Percentiles rank a stretch among this genome's conserved stretches.
phyloP scores from a whole-genome alignment of 2,329 filamentous ascomycete genomes.

The Talaromyces piceae region DNA sequence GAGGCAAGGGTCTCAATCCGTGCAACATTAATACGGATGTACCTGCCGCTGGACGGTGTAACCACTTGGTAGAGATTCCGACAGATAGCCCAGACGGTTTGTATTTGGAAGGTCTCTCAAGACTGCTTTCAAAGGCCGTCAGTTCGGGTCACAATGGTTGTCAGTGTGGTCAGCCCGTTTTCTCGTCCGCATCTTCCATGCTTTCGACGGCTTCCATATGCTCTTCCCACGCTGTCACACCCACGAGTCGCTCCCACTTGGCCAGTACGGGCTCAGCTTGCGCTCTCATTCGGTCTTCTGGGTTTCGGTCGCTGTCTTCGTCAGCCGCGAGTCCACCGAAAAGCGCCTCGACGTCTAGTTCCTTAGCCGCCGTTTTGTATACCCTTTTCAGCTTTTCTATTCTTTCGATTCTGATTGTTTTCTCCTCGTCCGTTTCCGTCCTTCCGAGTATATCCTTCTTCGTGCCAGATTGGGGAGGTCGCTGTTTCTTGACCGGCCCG shows the following conservation, averaged over 20 bases:
- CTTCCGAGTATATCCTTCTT: background rate
- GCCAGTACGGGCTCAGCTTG: conserved; percentile 25
- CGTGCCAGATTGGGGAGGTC: conserved; percentile 13
- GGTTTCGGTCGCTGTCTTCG: conserved; percentile 17
- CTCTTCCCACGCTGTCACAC: conserved; percentile 31
- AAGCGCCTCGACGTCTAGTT: conserved; percentile 55
- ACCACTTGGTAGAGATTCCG: too few species aligned
- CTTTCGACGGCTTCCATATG: conserved; percentile 31
- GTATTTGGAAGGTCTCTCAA: too few species aligned
- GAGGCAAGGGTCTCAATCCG: too few species aligned
- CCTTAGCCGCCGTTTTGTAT: conserved; percentile 44
- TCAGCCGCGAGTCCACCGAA: conserved; percentile 41
- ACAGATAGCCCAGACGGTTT: too few species aligned
- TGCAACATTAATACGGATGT: too few species aligned
- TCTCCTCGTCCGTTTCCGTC: background rate
- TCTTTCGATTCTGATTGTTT: conserved; percentile 28
- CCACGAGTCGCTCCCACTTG: conserved; percentile 25
- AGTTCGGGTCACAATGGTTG: too few species aligned
- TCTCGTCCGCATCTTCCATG: conserved; percentile 18
- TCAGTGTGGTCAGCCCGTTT: background rate
- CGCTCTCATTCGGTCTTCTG: conserved; percentile 21
- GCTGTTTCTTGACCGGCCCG: conserved; percentile 21
- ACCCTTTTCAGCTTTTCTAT: conserved; percentile 27
- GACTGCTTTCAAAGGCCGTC: too few species aligned
- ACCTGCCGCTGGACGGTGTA: too few species aligned